These are phyloP conservation scores for Canavalia gladiata DNA, from an alignment of 306 rosid species.

Conservation along the genomic window DNA sequence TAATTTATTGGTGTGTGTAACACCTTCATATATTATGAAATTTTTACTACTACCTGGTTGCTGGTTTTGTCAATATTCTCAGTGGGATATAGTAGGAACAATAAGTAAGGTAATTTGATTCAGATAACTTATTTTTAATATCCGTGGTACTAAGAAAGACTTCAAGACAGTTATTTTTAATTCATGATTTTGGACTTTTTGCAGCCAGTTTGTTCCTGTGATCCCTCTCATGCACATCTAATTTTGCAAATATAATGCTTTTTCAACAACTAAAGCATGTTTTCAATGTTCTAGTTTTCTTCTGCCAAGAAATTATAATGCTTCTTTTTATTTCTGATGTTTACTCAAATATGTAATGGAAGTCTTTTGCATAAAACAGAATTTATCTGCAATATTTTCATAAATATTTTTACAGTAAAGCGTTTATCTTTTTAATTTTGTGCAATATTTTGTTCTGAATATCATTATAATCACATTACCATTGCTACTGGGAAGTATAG, in stretches of 20 bases:
- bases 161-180: neutral
- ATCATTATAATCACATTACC: neutral
- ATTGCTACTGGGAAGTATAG: neutral
- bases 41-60: neutral
- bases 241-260: neutral
- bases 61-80: neutral
- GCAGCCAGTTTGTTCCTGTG: neutral
- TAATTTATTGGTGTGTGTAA: neutral
- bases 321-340: neutral
- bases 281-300: neutral
- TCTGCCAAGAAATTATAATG: neutral
- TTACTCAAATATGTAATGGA: neutral
- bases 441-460: slow-evolving; percentile 20
- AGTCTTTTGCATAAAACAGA: neutral
- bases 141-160: neutral
- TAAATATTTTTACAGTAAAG: neutral
- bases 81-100: neutral
- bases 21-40: neutral
- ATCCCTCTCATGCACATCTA: neutral
- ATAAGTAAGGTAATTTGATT: neutral
- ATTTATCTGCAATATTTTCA: neutral
- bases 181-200: neutral
- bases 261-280: neutral
- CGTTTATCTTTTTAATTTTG: neutral
- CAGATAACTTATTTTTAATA: slow-evolving; percentile 2